Conservation (phyloP, 2,329 filamentous ascomycete genomes). For the Lachnellula willkommii region DNA sequence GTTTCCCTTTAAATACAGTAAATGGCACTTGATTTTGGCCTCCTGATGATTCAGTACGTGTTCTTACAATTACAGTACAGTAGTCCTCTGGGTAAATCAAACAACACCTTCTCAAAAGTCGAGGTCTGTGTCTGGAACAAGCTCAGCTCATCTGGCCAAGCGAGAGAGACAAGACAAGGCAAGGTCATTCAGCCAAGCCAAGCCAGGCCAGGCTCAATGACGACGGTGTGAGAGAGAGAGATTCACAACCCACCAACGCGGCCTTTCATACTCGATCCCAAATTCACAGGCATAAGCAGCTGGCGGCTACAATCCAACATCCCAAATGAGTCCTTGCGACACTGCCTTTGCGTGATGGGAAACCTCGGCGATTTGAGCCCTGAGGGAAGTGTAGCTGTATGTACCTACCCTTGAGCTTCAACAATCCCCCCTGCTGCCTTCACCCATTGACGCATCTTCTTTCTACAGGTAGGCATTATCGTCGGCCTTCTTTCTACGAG, state of each 20-base stretch:
- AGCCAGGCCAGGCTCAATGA: background rate
- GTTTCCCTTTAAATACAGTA: no score
- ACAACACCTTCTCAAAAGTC: background rate
- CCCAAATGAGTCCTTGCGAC: constrained; percentile 30
- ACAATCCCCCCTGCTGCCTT: constrained; percentile 1
- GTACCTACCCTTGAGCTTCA: constrained; percentile 31
- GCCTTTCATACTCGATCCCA: background rate
- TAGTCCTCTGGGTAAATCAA: background rate
- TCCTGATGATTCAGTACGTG: no score
- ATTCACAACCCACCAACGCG: background rate
- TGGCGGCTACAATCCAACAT: constrained; percentile 7
- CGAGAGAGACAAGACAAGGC: background rate
- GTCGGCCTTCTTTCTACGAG: constrained; percentile 92
- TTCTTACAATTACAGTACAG: background rate
- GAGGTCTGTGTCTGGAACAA: background rate
- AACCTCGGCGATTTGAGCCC: constrained; percentile 71
- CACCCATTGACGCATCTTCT: constrained; percentile 12
- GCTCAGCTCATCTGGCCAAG: background rate
- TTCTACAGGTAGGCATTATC: constrained; percentile 73
- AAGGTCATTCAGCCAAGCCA: background rate
- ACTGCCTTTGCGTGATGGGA: constrained; percentile 49
- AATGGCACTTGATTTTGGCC: no score
- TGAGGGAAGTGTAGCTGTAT: constrained; percentile 69
- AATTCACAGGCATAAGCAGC: constrained; percentile 1
- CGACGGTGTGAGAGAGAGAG: background rate